Conservation (phyloP, 306 rosid genomes). For the Cucurbita argyrosperma region DNA sequence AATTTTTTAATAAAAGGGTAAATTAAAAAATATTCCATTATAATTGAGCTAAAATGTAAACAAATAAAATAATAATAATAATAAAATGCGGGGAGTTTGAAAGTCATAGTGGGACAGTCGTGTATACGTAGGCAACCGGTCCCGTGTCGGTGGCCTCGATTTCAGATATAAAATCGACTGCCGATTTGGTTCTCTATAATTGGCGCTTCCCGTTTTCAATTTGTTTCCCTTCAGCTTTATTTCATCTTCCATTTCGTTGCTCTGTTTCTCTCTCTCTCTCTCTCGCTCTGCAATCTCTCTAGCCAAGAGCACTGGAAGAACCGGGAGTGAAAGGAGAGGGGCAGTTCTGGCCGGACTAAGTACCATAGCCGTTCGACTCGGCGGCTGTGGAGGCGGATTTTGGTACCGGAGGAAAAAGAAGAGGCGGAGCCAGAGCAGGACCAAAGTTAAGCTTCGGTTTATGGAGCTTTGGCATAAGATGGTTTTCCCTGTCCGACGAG, state of each 20-base stretch:
- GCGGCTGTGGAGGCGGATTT: not conserved
- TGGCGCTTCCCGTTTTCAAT: not conserved
- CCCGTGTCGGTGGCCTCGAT: conserved; percentile 6
- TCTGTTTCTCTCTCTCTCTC: not conserved
- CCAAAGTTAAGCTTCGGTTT: conserved; percentile 16
- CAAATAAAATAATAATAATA: not conserved
- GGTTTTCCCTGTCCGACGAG: conserved; percentile 62
- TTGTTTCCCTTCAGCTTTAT: not conserved
- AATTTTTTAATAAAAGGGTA: no score
- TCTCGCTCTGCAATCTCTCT: not conserved
- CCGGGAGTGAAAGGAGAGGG: not conserved
- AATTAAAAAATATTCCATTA: no score
- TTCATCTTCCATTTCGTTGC: not conserved
- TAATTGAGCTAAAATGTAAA: no score
- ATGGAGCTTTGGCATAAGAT: conserved; percentile 53
- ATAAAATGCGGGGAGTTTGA: no score
- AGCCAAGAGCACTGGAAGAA: not conserved
- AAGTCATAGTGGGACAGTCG: not conserved
- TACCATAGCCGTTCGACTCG: conserved; percentile 17
- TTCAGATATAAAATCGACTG: not conserved
- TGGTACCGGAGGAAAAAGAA: conserved; percentile 13
- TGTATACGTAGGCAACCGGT: conserved; percentile 1
- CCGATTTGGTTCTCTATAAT: not conserved
- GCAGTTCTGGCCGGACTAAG: conserved; percentile 50
- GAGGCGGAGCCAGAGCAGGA: conserved; percentile 20